Evolutionary conservation across 805 yeast species (phyloP), one percentile per base, ranked within the genome.

Genomic region (Hanseniaspora vineae): DNA sequence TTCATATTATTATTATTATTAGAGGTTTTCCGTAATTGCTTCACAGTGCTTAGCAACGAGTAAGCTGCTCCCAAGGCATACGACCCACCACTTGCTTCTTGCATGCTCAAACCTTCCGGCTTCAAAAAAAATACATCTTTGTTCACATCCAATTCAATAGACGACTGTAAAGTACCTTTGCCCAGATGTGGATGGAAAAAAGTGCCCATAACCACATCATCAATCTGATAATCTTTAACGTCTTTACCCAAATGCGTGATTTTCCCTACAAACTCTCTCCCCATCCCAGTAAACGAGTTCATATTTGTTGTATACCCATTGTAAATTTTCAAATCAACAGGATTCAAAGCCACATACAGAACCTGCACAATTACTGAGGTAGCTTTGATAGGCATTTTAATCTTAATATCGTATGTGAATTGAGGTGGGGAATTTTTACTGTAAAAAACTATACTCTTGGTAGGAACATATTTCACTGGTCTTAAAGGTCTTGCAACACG

Each of bases 211-310:
- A 84, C 87, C 39, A 69, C 70, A 54, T 78, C 84, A 37, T 89
- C 90, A 20, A 66, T 74, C 9, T 61, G 62, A 65, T 67, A 80
- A 14, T 56, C 53, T 11, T 54, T 52, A 18, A 55, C 55, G n/a
- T 66, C 65, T 12, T 61, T 57, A 9, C 90, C 90, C 18, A 79
- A 76, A 31, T 72, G 71, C 3, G 69, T 67, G 31, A 84, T 66
- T 4, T 65, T 64, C 19, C 94, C 94, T 20, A 78, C 66, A 59
- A 75, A 84, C 52, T 81, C 89, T 54, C 82, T 74, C 1, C 92
- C 92, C 31, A 81, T 60, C 8, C 89, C 88, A 53, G 77, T 72
- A 49, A 72, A 75, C 39, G 77, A 74, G 48, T 69, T 72, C 46
- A 76, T 61, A 51, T 78, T 75, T 23, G 70, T 61, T 15, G 69